Percentiles rank a stretch among this genome's conserved stretches.
Evolutionary conservation across 805 yeast genomes (phyloP).

Genomic region (Yarrowia keelungensis): DNA sequence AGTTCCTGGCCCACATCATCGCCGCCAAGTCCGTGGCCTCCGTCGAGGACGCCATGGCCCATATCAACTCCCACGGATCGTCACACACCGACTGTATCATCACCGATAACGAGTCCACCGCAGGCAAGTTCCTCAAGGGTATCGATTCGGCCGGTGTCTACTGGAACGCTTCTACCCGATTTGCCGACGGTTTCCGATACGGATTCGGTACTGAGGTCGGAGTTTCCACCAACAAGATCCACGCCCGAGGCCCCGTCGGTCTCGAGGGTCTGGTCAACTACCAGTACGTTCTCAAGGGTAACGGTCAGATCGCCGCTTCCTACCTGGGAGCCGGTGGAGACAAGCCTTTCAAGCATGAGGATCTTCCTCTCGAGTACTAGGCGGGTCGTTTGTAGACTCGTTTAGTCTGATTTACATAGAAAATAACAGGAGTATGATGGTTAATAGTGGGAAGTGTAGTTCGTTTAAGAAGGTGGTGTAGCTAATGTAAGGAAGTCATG

Average conservation of each 20-base stretch:
- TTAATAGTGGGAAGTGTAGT: too few relatives aligned
- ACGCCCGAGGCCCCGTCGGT: slow-evolving; percentile 99
- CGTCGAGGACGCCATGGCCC: slow-evolving; percentile 76
- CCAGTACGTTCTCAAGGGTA: slow-evolving; percentile 90
- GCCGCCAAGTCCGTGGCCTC: slow-evolving; percentile 70
- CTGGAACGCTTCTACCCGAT: slow-evolving; percentile 97
- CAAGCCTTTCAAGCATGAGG: slow-evolving; percentile 70
- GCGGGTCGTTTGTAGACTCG: not conserved
- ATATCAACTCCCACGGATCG: slow-evolving; percentile 90
- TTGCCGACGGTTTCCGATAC: slow-evolving; percentile 98
- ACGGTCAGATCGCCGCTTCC: slow-evolving; percentile 91
- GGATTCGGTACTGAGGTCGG: slow-evolving; percentile 99
- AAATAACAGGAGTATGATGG: slow-evolving; percentile 25
- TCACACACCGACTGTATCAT: slow-evolving; percentile 94
- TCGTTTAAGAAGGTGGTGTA: too few relatives aligned
- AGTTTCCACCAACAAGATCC: slow-evolving; percentile 94
- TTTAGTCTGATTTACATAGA: slow-evolving; percentile 19
- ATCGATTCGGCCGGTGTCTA: slow-evolving; percentile 96
- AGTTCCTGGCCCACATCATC: slow-evolving; percentile 81
- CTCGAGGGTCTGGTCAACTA: slow-evolving; percentile 95
- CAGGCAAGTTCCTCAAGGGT: slow-evolving; percentile 79
- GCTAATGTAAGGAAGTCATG: too few relatives aligned
- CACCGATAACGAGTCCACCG: slow-evolving; percentile 73
- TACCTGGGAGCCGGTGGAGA: slow-evolving; percentile 93
- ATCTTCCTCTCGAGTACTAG: slow-evolving; percentile 40